A percentile compares a stretch with the other conserved stretches of the same genome.
Evolutionary conservation across 2,329 filamentous ascomycete species (phyloP).

Genomic region (Endocalyx cinctus): DNA sequence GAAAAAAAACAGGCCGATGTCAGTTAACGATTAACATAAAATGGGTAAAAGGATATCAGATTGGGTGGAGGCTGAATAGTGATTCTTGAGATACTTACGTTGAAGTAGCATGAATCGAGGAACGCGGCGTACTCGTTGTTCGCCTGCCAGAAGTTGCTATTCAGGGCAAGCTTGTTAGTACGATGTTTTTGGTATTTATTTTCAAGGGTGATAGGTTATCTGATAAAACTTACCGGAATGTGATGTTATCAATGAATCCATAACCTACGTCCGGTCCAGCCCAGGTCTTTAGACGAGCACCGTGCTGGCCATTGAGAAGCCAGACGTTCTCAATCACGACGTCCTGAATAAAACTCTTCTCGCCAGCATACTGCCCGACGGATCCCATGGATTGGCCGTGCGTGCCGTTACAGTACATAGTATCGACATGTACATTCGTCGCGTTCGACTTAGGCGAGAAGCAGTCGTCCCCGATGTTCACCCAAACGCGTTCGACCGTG

Average conservation of each 20-base stretch:
- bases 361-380: conserved; percentile 52
- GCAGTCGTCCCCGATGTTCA: conserved; percentile 56
- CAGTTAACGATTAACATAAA: too few relatives aligned
- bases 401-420: conserved; percentile 57
- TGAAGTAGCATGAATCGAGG: conserved; percentile 60
- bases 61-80: too few relatives aligned
- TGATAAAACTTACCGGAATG: conserved; percentile 34
- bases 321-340: conserved; percentile 57
- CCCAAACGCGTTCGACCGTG: conserved; percentile 43
- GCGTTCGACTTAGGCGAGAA: conserved; percentile 59
- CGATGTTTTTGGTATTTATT: too few relatives aligned
- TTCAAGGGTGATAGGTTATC: too few relatives aligned
- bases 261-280: conserved; percentile 53
- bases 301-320: conserved; percentile 46
- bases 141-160: conserved; percentile 53
- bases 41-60: too few relatives aligned
- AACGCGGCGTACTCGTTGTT: conserved; percentile 55
- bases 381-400: conserved; percentile 55
- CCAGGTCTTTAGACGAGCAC: conserved; percentile 58
- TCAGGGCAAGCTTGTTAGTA: not conserved
- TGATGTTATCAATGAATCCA: conserved; percentile 58
- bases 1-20: too few relatives aligned
- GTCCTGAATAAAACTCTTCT: conserved; percentile 51
- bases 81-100: too few relatives aligned
- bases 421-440: conserved; percentile 52